Conservation (phyloP, 179 eudicot genomes). For the Silene coronaria region DNA sequence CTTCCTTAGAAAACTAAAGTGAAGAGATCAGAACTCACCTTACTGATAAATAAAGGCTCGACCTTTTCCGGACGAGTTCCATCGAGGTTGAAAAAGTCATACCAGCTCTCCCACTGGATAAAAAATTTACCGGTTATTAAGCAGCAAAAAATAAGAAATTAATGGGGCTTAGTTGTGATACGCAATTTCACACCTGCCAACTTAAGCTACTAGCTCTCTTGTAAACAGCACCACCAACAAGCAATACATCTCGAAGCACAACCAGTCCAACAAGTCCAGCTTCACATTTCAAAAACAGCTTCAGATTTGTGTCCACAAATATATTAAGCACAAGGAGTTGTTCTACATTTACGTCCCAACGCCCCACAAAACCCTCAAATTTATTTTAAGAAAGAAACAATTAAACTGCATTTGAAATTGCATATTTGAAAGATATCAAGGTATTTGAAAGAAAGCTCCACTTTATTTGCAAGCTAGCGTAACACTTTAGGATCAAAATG, state of each 20-base stretch:
- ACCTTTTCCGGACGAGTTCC: constrained; percentile 60
- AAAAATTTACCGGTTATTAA: constrained; percentile 5
- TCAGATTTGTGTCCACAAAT: neutral
- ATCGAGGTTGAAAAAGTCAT: constrained; percentile 72
- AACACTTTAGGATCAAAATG: neutral
- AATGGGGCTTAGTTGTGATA: neutral
- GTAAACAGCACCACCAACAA: constrained; percentile 85
- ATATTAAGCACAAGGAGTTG: neutral
- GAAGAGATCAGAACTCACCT: constrained; percentile 41
- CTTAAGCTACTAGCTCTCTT: constrained; percentile 66
- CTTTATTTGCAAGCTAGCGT: neutral
- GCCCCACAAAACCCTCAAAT: neutral
- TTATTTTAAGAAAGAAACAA: neutral
- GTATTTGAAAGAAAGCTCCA: neutral
- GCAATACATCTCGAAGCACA: constrained; percentile 73
- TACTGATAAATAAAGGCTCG: constrained; percentile 84
- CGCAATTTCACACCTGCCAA: constrained; percentile 51
- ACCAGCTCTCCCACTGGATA: constrained; percentile 78
- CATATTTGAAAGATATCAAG: too few relatives aligned
- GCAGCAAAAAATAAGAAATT: constrained; percentile 10
- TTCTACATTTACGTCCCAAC: neutral
- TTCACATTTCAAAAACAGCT: constrained; percentile 31
- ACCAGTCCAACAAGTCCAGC: constrained; percentile 88
- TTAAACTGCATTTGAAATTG: too few relatives aligned
- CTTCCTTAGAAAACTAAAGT: neutral